Base-by-base conservation (phyloP, 345 rosid species). In the Citrus australasica region DNA sequence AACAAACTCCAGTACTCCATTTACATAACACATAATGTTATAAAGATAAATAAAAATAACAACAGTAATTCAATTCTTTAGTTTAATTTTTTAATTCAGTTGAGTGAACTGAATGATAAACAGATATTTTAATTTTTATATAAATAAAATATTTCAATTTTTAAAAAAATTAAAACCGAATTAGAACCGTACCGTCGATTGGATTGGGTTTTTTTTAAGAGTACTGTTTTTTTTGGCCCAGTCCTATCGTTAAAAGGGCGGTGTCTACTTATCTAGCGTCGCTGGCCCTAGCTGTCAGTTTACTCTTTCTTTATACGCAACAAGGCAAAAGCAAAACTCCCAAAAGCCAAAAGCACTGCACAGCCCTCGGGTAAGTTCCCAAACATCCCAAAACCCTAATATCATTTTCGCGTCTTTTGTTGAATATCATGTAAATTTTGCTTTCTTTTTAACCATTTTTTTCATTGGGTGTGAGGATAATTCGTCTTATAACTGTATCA, bases 1-100 rank as follows among this genome's bases (percentile, higher is more conserved):
- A 32, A 32, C 0, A 32, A 32, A 32, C 33, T 32, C 5, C 0
- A 32, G 2, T 32, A 32, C 0, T 32, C 5, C 0, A 32, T 32
- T 4, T 4, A 32, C 0, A 32, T 32, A 32, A 32, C 30, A 32
- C 5, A 32, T 32, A 32, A 4, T 32, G 0, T 4, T 32, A 0
- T 32, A 32, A 32, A 32, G 5, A 32, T 0, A 32, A 32, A 32
- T 32, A 32, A 32, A 32, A 32, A 32, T 32, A 32, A 32, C 0
- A 32, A 32, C 0, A 32, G 0, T 0, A 0, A 32, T 32, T 32
- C 0, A 32, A 30, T 30, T 30, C 0, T 30, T 30, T 0, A 0
- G 0, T 30, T 30, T 0, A 30, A 32, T 3, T 32, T 4, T 32
- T 32, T 0, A 5, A 32, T 32, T 32, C 0, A 4, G 4, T 4